Conservation (phyloP, 805 yeast species). For the Wickerhamiella sergipiensis region DNA sequence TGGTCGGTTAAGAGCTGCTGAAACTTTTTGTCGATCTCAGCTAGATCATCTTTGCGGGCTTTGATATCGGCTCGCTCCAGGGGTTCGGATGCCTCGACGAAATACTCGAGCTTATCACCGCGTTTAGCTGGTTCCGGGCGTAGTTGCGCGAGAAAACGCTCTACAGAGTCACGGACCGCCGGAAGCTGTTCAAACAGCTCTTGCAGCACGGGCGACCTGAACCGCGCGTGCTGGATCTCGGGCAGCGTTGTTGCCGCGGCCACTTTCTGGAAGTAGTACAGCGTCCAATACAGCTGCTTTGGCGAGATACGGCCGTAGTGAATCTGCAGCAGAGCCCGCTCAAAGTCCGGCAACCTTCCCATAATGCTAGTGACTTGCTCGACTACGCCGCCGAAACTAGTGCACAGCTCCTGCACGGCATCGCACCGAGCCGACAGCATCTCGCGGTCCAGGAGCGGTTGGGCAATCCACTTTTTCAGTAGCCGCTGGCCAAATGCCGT, state of each 20-base stretch:
- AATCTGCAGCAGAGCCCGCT: slow-evolving; percentile 41
- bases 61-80: slow-evolving; percentile 5
- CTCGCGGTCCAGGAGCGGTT: slow-evolving; percentile 47
- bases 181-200: slow-evolving; percentile 29
- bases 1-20: slow-evolving; percentile 39
- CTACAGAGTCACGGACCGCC: slow-evolving; percentile 21
- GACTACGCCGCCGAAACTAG: slow-evolving; percentile 11
- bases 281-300: slow-evolving; percentile 43
- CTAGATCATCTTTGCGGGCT: slow-evolving; percentile 28
- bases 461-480: slow-evolving; percentile 57
- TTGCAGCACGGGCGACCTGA: slow-evolving; percentile 26
- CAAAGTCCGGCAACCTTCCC: slow-evolving; percentile 39
- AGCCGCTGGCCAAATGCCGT: slow-evolving; percentile 64
- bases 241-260: slow-evolving; percentile 15
- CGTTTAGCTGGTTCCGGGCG: slow-evolving; percentile 16
- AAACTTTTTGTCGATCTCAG: slow-evolving; percentile 34
- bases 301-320: slow-evolving; percentile 47
- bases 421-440: slow-evolving; percentile 47
- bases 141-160: slow-evolving; percentile 17
- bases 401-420: slow-evolving; percentile 40
- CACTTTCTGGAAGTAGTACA: slow-evolving; percentile 32
- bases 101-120: slow-evolving; percentile 11
- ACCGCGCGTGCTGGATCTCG: slow-evolving; percentile 17
- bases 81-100: neutral
- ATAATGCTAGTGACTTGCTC: slow-evolving; percentile 22